Base-by-base conservation (phyloP, 31 red algal genomes). In the Bonnemaisonia californica region DNA sequence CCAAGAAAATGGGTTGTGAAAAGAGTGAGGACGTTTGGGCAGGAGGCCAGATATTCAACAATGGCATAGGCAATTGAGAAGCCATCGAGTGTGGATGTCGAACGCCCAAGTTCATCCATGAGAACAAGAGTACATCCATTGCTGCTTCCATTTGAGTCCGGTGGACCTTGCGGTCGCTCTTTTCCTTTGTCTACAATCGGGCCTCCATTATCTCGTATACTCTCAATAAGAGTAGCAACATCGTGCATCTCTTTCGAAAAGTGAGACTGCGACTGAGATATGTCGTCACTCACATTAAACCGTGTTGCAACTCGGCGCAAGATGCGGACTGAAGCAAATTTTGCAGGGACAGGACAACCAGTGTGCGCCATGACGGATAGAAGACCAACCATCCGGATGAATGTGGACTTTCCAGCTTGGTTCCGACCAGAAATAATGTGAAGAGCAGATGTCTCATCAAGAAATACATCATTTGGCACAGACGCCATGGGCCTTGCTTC, bases 161-260 rank as follows among this genome's bases (percentile, higher is more conserved):
- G 45, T 11, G 7, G 7, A 7, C 9, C 45, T 11, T 51, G 7
- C 16, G 45, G 7, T n/a, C n/a, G n/a, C n/a, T n/a, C n/a, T n/a
- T n/a, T n/a, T 51, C 45, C 45, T 11, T 16, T 51, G 16, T 51
- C 45, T 16, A 11, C 45, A n/a, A 40, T 69, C 40, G 56, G 40
- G 42, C 57, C 48, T n/a, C 60, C 81, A 41, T 55, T 71, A 5
- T 51, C 75, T 16, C 69, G 67, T 35, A 90, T 54, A 45, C 57
- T 71, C 42, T 85, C 34, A 60, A 97, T 41, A 39, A 91, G 82
- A 65, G 84, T 70, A 21, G 84, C 84, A 3, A 86, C 62, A 51
- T 97, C 89, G 22, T 76, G 77, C 94, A 97, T 97, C 67, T 97
- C 94, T 61, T 87, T 70, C 3, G 94, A 91, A 59, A 89, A 92